Evolutionary conservation across 2,329 filamentous ascomycete species (phyloP), one percentile per base, ranked within the genome.

Genomic region (Aspergillus pseudoviridinutans): DNA sequence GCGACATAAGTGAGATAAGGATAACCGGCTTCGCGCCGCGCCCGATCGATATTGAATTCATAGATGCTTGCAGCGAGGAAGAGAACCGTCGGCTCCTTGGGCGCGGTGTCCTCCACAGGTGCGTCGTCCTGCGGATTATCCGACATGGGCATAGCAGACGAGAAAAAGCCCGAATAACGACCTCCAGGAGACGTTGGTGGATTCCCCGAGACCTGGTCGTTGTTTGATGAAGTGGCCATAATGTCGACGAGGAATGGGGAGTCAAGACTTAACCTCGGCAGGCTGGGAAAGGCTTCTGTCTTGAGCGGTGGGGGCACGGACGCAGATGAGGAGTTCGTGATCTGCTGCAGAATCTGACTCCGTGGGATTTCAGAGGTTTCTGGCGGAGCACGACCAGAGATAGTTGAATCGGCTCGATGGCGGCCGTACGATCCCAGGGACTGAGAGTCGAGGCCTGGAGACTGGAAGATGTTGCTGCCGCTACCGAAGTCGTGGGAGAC

Each of bases 1-100:
- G 92, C 90, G 64, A 93, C 90, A 76, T 99, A 99, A 49, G 92
- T 94, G 60, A 99, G 80, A 72, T 99, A 99, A 22, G 93, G 92
- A 75, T 96, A 97, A 25, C 94, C 94, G 59, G 90, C 93, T 76
- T 97, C 94, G 57, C 90, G 87, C 66, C 96, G 91, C 27, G 92
- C 90, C 25, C 90, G 91, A 69, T 93, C 90, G 69, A 97, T 97
- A 68, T 96, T 95, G 78, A 97, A 99, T 73, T 97, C 92, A 71
- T 96, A 97, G 32, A 97, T 83, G 66, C 91, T 96, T 22, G 93
- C 94, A 14, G 92, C 94, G 20, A 97, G 82, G 82, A 96, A 99
- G 49, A 97, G 79, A 7, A 96, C 85, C 56, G 87, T 89, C 53
- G 79, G 79, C 49, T 72, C 80, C 42, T 70, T 65, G 10, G 67